These are phyloP conservation scores for Colletotrichum spaethianum DNA, from an alignment of 2,329 filamentous ascomycete species.

Conservation along the genomic window DNA sequence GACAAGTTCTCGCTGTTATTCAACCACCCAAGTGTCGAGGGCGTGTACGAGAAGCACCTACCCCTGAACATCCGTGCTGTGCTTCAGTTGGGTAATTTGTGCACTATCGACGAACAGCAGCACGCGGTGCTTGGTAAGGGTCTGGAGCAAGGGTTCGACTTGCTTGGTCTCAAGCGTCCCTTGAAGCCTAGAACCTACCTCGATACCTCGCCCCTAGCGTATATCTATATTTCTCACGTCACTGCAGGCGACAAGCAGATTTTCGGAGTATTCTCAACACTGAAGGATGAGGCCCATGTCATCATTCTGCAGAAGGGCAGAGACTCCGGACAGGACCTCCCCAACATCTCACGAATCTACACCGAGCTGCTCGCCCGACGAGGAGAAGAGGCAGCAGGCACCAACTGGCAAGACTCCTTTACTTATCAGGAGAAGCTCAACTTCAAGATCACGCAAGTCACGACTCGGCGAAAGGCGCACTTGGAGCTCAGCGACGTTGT, in stretches of 20 bases:
- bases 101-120: constrained; percentile 93
- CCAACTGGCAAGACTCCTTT: constrained; percentile 85
- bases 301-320: constrained; percentile 88
- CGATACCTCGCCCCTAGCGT: constrained; percentile 80
- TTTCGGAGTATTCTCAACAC: constrained; percentile 92
- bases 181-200: constrained; percentile 80
- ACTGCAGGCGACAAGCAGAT: constrained; percentile 91
- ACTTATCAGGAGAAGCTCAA: constrained; percentile 87
- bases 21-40: constrained; percentile 94
- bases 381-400: constrained; percentile 75
- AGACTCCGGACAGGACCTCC: constrained; percentile 84
- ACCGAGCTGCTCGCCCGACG: constrained; percentile 79
- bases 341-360: constrained; percentile 93
- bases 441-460: constrained; percentile 90
- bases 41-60: constrained; percentile 95
- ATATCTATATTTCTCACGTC: constrained; percentile 94
- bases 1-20: constrained; percentile 88
- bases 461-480: constrained; percentile 89
- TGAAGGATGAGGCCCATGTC: constrained; percentile 84
- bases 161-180: constrained; percentile 80
- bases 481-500: constrained; percentile 90
- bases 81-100: constrained; percentile 89
- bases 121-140: constrained; percentile 93
- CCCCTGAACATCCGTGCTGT: constrained; percentile 90
- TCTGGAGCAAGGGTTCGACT: constrained; percentile 92